phyloP scores from a whole-genome alignment of 768 basidiomycete genomes.

The Tulasnella calospora region DNA sequence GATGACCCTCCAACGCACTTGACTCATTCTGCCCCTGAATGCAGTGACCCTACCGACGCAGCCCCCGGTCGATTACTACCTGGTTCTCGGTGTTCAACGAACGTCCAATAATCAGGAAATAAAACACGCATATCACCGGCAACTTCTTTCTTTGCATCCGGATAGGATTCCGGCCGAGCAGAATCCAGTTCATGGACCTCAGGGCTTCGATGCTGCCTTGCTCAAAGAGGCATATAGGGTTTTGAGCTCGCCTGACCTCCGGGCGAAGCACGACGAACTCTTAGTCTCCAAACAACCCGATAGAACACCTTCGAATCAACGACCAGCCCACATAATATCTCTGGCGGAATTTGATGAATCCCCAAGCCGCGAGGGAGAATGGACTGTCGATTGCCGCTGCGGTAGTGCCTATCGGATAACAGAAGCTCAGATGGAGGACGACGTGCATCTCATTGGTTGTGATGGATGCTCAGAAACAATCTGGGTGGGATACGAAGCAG shows the following conservation, averaged over 20 bases:
- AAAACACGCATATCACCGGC: constrained; percentile 65
- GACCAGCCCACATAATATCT: constrained; percentile 75
- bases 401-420: constrained; percentile 61
- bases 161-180: constrained; percentile 42
- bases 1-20: not conserved
- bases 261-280: constrained; percentile 49
- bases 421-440: constrained; percentile 58
- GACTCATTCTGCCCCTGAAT: not conserved
- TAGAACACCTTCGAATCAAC: constrained; percentile 32
- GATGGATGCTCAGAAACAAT: constrained; percentile 73
- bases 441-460: constrained; percentile 68
- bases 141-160: constrained; percentile 61
- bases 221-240: constrained; percentile 65
- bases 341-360: constrained; percentile 58
- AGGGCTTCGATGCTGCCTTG: constrained; percentile 49
- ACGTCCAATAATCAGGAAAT: constrained; percentile 52
- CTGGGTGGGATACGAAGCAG: constrained; percentile 77
- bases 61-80: constrained; percentile 48
- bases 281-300: not conserved
- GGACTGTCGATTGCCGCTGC: constrained; percentile 67
- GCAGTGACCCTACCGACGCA: not conserved
- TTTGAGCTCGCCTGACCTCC: constrained; percentile 49
- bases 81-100: constrained; percentile 49
- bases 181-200: not conserved
- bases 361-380: constrained; percentile 42